Evolutionary conservation across 108 stramenopile genomes (phyloP).

Genomic region (Skeletonema costatum): DNA sequence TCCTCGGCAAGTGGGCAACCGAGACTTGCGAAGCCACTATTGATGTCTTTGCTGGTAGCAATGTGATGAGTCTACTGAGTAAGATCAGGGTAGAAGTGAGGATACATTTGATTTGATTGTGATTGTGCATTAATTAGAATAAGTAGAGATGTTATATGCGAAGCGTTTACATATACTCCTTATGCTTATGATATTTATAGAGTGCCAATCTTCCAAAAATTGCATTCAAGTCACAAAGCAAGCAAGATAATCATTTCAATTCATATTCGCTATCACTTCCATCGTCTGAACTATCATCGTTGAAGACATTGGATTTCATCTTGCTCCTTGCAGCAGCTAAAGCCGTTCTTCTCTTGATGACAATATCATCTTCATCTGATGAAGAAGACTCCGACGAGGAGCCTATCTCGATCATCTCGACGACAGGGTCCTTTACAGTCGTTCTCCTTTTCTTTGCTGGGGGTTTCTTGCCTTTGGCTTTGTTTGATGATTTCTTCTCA

Average conservation of each 20-base stretch:
- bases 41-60: constrained; percentile 84
- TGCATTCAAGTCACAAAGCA: not conserved
- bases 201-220: not conserved
- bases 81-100: not conserved
- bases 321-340: constrained; percentile 1
- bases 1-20: constrained; percentile 42
- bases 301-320: constrained; percentile 5
- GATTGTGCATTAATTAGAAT: too few relatives aligned
- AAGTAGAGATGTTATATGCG: too few relatives aligned
- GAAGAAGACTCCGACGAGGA: constrained; percentile 49
- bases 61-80: constrained; percentile 45
- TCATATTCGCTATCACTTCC: constrained; percentile 31
- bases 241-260: constrained; percentile 17
- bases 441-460: constrained; percentile 5
- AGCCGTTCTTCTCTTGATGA: constrained; percentile 4
- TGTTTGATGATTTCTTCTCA: constrained; percentile 5
- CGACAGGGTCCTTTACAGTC: constrained; percentile 8
- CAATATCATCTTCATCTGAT: constrained; percentile 14
- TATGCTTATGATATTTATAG: not conserved
- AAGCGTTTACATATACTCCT: not conserved
- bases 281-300: constrained; percentile 19
- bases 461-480: constrained; percentile 37
- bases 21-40: constrained; percentile 75
- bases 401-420: constrained; percentile 48
- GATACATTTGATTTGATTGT: not conserved